Conservation (phyloP, 352 stramenopile species). For the Ophiocytium majus region DNA sequence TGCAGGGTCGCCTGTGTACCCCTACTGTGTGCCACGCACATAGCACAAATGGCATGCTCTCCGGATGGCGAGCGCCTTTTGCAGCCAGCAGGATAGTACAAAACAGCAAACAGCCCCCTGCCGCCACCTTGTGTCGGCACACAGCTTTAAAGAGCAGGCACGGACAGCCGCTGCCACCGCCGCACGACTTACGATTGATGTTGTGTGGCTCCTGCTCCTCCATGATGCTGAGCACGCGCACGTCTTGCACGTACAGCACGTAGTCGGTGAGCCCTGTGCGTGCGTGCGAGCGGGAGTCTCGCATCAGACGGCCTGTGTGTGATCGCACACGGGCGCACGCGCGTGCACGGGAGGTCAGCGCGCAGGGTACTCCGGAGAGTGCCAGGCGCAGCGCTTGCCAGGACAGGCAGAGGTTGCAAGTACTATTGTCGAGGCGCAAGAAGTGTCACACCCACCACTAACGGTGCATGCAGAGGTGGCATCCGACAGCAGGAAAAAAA, state of each 20-base stretch:
- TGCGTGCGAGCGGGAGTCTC: not conserved
- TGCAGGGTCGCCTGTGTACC: not conserved
- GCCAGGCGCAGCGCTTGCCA: not conserved
- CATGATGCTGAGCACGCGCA: conserved; percentile 8
- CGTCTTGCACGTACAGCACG: conserved; percentile 15
- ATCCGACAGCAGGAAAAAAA: too few relatives aligned
- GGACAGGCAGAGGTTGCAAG: not conserved
- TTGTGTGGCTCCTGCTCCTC: conserved; percentile 19
- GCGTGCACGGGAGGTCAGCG: not conserved
- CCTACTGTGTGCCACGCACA: not conserved
- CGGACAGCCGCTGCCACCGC: not conserved
- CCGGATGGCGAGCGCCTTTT: not conserved
- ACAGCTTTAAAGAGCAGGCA: not conserved
- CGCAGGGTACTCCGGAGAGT: not conserved
- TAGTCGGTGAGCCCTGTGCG: not conserved
- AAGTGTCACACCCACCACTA: too few relatives aligned
- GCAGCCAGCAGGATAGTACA: not conserved
- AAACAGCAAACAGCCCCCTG: not conserved
- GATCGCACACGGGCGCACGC: not conserved
- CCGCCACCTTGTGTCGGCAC: not conserved
- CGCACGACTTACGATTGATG: not conserved
- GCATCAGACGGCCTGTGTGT: not conserved
- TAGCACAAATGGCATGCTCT: not conserved
- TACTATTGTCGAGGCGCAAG: not conserved
- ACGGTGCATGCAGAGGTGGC: too few relatives aligned